Conservation (phyloP, 2,329 filamentous ascomycete genomes). For the Pseudocercospora ulei region DNA sequence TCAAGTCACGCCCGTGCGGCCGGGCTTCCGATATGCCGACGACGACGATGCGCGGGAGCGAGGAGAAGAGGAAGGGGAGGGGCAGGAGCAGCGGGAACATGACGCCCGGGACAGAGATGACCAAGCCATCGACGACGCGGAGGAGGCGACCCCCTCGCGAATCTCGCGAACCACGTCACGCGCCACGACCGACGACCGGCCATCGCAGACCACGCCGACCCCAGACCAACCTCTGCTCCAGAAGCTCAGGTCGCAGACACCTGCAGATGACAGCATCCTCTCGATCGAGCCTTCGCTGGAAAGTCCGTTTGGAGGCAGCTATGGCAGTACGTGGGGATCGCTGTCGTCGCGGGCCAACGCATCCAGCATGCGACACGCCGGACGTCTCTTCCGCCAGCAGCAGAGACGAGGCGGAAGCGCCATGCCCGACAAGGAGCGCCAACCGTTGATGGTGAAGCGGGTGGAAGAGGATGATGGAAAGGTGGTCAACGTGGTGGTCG, state of each 20-base stretch:
- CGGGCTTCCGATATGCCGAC: slow-evolving; percentile 54
- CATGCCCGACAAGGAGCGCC: slow-evolving; percentile 41
- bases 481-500: slow-evolving; percentile 72
- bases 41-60: slow-evolving; percentile 42
- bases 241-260: slow-evolving; percentile 26
- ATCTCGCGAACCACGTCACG: slow-evolving; percentile 20
- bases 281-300: slow-evolving; percentile 49
- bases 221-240: slow-evolving; percentile 27
- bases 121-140: slow-evolving; percentile 23
- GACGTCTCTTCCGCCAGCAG: slow-evolving; percentile 43
- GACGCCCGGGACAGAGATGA: slow-evolving; percentile 20
- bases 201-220: slow-evolving; percentile 7
- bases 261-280: slow-evolving; percentile 39
- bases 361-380: slow-evolving; percentile 48
- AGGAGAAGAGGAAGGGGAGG: slow-evolving; percentile 45
- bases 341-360: slow-evolving; percentile 50
- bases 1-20: slow-evolving; percentile 72
- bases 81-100: slow-evolving; percentile 33
- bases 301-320: slow-evolving; percentile 62
- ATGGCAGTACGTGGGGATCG: slow-evolving; percentile 54
- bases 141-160: slow-evolving; percentile 31
- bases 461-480: slow-evolving; percentile 76
- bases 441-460: slow-evolving; percentile 77
- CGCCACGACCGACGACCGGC: slow-evolving; percentile 6
- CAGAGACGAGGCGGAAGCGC: slow-evolving; percentile 38